Conservation (phyloP, 2,329 filamentous ascomycete species). For the Trichoderma sp. region DNA sequence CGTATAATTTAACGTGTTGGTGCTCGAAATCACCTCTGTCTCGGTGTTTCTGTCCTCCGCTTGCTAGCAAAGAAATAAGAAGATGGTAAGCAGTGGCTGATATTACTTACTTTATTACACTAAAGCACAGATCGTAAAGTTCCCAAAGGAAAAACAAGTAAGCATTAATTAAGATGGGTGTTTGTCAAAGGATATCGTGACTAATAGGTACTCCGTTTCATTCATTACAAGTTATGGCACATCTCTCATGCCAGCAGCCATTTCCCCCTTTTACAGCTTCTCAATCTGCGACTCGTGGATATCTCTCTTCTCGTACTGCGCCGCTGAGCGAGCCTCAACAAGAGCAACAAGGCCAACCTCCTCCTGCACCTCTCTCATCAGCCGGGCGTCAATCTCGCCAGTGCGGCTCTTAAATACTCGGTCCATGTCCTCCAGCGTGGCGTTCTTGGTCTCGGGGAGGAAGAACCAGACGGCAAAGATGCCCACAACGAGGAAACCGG, state of each 20-base stretch:
- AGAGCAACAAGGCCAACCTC: constrained; percentile 27
- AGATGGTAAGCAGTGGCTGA: neutral
- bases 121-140: neutral
- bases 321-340: neutral
- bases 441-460: constrained; percentile 63
- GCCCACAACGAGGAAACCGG: constrained; percentile 61
- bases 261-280: neutral
- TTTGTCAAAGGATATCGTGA: neutral
- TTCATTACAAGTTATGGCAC: neutral
- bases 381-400: constrained; percentile 28
- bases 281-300: constrained; percentile 12
- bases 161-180: neutral
- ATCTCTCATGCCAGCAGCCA: neutral
- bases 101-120: neutral
- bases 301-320: constrained; percentile 12
- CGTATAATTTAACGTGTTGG: no score
- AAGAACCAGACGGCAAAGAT: constrained; percentile 62
- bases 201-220: neutral
- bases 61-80: neutral
- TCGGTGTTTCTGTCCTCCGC: no score
- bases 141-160: neutral
- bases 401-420: constrained; percentile 46
- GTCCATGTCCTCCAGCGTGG: constrained; percentile 65
- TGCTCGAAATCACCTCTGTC: no score
- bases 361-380: constrained; percentile 28